Base-by-base conservation (phyloP, 1,284 basidiomycete species). In the Grifola frondosa region DNA sequence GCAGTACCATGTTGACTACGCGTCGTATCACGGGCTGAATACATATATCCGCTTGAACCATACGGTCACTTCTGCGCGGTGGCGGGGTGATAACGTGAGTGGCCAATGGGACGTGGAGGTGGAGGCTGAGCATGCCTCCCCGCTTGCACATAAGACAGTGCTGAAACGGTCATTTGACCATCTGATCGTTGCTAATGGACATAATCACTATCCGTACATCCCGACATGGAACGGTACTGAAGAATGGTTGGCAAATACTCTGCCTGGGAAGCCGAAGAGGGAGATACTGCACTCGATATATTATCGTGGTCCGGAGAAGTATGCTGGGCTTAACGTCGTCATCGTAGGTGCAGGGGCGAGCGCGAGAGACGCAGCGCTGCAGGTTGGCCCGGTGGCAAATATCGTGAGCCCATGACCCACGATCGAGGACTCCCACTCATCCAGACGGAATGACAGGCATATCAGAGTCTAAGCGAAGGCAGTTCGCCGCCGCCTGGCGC, bases 311-410 rank as follows among this genome's bases (percentile, higher is more conserved):
- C 74, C 78, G 4, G 62, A 73, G 31, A 60, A 53, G 7, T 80
- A 74, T 52, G 45, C 49, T 17, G 67, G 68, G 16, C 67, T 57
- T 28, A 69, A 63, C 1, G 72, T 81, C 0, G 52, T 81, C 6
- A 68, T 81, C 10, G 72, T 81, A 9, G 79, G 80, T 6, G 68
- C 67, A 10, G 73, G 74, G 5, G 68, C 72, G 0, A 80, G 78
- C 53, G 78, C 70, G 13, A 59, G 66, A 24, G 80, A 81, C 47
- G 65, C 65, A 12, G 70, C 71, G 5, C 56, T 65, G 8, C 75
- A 80, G 51, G 60, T 75, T 7, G 57, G 59, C 8, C 51, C 60
- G 21, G 39, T 66, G 28, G 71, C 76, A 3, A 59, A 57, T n/a
- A 66, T 70, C 65, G 78, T 77, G 43, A 48, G 66, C 49, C 13